Evolutionary conservation across 257 asterid species (phyloP).

Genomic region (Solanum phureja): DNA sequence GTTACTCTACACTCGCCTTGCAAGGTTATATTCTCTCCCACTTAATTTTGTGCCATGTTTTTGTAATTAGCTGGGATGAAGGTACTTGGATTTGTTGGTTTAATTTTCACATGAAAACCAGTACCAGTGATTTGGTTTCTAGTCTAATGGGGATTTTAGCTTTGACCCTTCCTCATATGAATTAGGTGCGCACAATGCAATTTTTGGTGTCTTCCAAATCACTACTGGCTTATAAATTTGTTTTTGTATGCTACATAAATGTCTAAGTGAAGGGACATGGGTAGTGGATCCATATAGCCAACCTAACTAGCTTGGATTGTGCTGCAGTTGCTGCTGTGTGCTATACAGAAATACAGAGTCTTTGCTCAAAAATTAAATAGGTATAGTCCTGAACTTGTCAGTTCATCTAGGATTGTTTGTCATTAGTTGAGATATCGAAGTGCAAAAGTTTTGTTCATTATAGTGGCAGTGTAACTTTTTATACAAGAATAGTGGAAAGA

Average conservation of each 20-base stretch:
- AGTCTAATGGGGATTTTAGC: background rate
- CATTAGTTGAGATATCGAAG: background rate
- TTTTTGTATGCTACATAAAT: background rate
- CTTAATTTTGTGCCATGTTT: background rate
- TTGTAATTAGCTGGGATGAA: background rate
- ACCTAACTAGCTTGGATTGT: background rate
- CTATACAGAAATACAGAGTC: background rate
- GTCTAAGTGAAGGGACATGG: background rate
- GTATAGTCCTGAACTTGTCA: background rate
- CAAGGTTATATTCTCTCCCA: conserved; percentile 29
- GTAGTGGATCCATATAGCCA: background rate
- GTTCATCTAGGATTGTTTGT: background rate
- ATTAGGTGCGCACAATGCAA: background rate
- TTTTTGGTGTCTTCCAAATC: background rate
- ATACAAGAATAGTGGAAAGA: background rate
- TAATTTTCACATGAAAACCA: background rate
- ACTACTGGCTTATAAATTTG: background rate
- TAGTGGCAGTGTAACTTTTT: background rate
- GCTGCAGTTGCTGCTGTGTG: background rate
- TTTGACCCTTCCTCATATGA: background rate
- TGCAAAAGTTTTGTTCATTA: background rate
- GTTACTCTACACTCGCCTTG: conserved; percentile 57
- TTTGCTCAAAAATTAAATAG: background rate
- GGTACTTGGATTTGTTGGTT: background rate
- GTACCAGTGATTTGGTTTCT: background rate